A percentile compares a stretch with the other conserved stretches of the same genome.
Evolutionary conservation across 179 eudicot species (phyloP).

Genomic region (Beta macrorhiza): DNA sequence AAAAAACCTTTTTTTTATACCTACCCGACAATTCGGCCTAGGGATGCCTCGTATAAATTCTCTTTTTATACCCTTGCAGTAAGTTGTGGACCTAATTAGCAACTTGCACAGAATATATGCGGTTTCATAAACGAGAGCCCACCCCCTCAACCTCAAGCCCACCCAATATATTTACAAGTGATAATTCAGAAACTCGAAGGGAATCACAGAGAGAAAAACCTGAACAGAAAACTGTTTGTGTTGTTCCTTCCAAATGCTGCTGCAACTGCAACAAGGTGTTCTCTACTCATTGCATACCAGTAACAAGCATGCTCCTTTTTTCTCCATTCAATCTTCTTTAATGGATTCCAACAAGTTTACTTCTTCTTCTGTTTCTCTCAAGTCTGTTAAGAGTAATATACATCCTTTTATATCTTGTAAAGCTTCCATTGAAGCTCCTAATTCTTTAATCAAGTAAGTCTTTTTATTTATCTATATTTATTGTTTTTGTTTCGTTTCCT

Average conservation of each 20-base stretch:
- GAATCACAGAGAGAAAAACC: too few relatives aligned
- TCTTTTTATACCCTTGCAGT: too few relatives aligned
- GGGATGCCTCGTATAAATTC: too few relatives aligned
- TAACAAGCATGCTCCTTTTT: neutral
- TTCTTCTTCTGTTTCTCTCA: slow-evolving; percentile 14
- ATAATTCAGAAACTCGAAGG: too few relatives aligned
- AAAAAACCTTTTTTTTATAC: too few relatives aligned
- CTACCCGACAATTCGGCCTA: too few relatives aligned
- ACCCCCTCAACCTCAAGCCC: too few relatives aligned
- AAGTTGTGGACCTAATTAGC: too few relatives aligned
- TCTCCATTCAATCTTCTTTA: neutral
- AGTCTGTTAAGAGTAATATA: neutral
- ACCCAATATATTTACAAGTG: too few relatives aligned
- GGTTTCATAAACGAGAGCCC: too few relatives aligned
- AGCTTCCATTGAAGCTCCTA: slow-evolving; percentile 22
- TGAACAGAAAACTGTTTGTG: too few relatives aligned
- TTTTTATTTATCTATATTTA: neutral
- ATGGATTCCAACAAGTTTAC: neutral
- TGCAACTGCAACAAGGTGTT: neutral
- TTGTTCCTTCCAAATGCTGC: neutral
- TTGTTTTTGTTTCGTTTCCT: neutral
- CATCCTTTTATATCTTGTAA: slow-evolving; percentile 15
- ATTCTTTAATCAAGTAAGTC: slow-evolving; percentile 16
- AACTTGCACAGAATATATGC: too few relatives aligned
- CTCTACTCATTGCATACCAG: neutral